Base-by-base conservation (phyloP, 1,284 basidiomycete genomes). In the Trametes hirsuta region DNA sequence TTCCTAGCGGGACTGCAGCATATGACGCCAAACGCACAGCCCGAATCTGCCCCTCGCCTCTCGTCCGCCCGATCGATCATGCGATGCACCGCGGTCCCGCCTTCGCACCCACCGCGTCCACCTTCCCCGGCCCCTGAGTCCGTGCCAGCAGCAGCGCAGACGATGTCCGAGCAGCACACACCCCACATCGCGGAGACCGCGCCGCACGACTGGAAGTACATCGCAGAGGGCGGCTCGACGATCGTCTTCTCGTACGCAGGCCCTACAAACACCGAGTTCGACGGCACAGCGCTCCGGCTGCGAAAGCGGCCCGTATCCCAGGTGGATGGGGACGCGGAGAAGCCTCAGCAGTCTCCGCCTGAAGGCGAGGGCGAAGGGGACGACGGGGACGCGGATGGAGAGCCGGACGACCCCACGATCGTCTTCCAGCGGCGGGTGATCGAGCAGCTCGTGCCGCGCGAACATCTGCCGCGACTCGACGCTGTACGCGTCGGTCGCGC, bases 201-300 rank as follows among this genome's bases (percentile, higher is more conserved):
- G 18, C 82, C 87, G 0, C 66, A 71, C 6, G 79, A 94, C 71
- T 97, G 94, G 95, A 76, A 74, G 61, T 97, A 97, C 71, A 77
- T 94, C 34, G 87, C 92, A 1, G 95, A 97, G 75, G 95, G 95
- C 14, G 93, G 91, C n/a, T 90, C 93, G 9, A 91, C 92, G 9
- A 85, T 94, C 64, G 92, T 97, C 22, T 93, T 94, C 74, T 86
- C 89, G 8, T 96, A 95, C 71, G 68, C 71, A 11, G 92, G 93
- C 0, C 75, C 82, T 0, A 48, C 65, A 1, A 61, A 75, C 52
- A 72, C 79, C 2, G 62, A 71, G 1, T 90, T 91, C 69, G 74
- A 80, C 48, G 84, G 85, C 6, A 90, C 79, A 42, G 89, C 90
- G 0, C 79, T 97, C 35, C 84, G 94, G 9, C 77, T 96, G 47